These are phyloP conservation scores for Kazachstania viticola DNA, from an alignment of 805 yeast genomes.

Conservation along the genomic window DNA sequence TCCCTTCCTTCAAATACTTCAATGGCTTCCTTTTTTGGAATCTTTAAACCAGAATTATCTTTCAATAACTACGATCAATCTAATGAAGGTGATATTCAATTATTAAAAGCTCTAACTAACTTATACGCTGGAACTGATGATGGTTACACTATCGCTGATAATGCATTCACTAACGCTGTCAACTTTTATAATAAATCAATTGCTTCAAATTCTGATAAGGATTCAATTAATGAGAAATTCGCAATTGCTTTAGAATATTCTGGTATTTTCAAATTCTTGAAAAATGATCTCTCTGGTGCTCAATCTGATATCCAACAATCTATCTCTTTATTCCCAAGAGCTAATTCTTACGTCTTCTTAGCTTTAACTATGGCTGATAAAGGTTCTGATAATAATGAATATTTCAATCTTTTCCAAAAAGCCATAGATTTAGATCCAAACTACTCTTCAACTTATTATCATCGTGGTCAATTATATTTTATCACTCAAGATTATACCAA, in stretches of 20 bases:
- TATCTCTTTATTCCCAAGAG: conserved; percentile 56
- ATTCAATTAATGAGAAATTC: conserved; percentile 27
- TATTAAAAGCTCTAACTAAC: conserved; percentile 53
- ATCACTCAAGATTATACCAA: conserved; percentile 60
- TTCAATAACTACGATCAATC: conserved; percentile 40
- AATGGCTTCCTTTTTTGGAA: conserved; percentile 75
- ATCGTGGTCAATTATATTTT: conserved; percentile 85
- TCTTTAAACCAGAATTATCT: conserved; percentile 50
- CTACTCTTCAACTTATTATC: conserved; percentile 80
- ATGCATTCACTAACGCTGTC: conserved; percentile 44
- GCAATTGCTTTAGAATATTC: conserved; percentile 75
- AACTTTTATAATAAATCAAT: conserved; percentile 29
- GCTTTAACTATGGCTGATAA: conserved; percentile 78
- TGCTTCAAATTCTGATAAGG: conserved; percentile 18
- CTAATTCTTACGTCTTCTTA: conserved; percentile 70
- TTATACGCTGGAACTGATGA: conserved; percentile 34
- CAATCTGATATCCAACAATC: conserved; percentile 54
- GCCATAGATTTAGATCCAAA: conserved; percentile 62
- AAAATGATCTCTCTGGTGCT: conserved; percentile 58
- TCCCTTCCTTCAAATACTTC: conserved; percentile 75
- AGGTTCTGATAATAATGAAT: conserved; percentile 47
- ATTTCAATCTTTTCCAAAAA: conserved; percentile 57
- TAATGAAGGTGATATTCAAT: conserved; percentile 51
- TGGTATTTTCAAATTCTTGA: conserved; percentile 76
- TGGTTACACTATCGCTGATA: conserved; percentile 30